Evolutionary conservation across 2,329 filamentous ascomycete genomes (phyloP).

Genomic region (Trichoderma endophyticum): DNA sequence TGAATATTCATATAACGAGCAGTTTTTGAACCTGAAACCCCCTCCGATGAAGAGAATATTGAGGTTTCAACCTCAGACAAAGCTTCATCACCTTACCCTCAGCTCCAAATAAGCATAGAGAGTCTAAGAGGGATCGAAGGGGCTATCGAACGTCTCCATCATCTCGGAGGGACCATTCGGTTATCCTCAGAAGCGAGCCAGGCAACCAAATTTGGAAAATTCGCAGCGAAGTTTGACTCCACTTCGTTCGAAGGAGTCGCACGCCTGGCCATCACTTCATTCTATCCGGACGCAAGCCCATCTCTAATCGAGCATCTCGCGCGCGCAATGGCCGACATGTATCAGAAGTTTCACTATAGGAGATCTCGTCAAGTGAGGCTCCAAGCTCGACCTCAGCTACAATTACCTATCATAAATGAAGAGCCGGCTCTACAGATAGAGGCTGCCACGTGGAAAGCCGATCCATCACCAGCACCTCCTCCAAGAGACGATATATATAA

Average conservation of each 20-base stretch:
- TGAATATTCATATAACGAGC: neutral
- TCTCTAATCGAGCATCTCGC: constrained; percentile 6
- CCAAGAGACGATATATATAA: neutral
- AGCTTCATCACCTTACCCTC: neutral
- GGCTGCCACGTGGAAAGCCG: too few relatives aligned
- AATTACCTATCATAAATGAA: neutral
- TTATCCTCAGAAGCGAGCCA: neutral
- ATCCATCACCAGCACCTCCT: neutral
- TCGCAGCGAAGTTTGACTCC: neutral
- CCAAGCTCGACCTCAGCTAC: neutral
- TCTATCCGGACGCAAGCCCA: constrained; percentile 1
- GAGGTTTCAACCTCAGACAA: neutral
- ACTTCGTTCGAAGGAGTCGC: neutral
- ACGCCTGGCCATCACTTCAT: neutral
- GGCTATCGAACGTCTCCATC: constrained; percentile 10
- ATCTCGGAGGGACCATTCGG: constrained; percentile 8
- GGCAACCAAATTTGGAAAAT: neutral
- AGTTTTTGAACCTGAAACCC: neutral
- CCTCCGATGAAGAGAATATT: neutral
- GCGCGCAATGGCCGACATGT: constrained; percentile 9
- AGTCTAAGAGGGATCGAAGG: neutral
- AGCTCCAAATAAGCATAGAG: neutral
- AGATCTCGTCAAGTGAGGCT: constrained; percentile 9
- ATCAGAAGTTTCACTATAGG: constrained; percentile 3
- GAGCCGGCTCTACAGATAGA: neutral